Conservation (phyloP, 2,329 filamentous ascomycete genomes). For the Orbilia brochopaga region DNA sequence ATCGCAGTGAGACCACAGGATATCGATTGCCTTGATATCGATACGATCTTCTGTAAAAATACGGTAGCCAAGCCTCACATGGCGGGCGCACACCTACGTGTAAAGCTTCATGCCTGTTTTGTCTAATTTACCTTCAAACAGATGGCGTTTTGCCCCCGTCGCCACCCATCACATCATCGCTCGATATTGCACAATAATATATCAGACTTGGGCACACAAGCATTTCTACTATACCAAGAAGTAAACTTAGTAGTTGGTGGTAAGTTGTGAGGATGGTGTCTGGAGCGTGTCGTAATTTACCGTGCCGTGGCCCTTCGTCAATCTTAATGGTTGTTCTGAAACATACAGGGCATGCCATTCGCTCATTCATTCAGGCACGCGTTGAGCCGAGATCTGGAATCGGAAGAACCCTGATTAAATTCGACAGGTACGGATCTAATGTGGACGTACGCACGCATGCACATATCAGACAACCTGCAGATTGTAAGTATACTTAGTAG, state of each 20-base stretch:
- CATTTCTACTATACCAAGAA: too few relatives aligned
- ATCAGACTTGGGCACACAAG: too few relatives aligned
- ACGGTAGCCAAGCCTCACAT: background rate
- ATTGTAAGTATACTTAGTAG: too few relatives aligned
- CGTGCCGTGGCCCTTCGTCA: constrained; percentile 43
- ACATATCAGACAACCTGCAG: background rate
- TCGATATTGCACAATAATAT: too few relatives aligned
- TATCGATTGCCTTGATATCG: background rate
- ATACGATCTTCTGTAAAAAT: background rate
- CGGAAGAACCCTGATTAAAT: background rate
- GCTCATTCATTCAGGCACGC: background rate
- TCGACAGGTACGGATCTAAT: too few relatives aligned
- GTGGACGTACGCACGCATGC: too few relatives aligned
- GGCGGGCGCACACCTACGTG: too few relatives aligned
- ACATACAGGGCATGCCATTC: constrained; percentile 13
- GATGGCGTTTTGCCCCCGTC: background rate
- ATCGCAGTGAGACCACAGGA: too few relatives aligned
- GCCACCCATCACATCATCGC: constrained; percentile 3
- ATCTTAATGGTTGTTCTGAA: constrained; percentile 48
- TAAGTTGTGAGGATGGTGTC: too few relatives aligned
- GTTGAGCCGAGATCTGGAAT: background rate
- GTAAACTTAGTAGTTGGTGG: too few relatives aligned
- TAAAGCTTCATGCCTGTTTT: background rate
- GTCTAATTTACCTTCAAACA: background rate
- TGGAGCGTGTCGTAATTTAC: constrained; percentile 48